These are phyloP conservation scores for Pseudomonodictys pantanalensis DNA, from an alignment of 495 filamentous ascomycete species.

Conservation along the genomic window DNA sequence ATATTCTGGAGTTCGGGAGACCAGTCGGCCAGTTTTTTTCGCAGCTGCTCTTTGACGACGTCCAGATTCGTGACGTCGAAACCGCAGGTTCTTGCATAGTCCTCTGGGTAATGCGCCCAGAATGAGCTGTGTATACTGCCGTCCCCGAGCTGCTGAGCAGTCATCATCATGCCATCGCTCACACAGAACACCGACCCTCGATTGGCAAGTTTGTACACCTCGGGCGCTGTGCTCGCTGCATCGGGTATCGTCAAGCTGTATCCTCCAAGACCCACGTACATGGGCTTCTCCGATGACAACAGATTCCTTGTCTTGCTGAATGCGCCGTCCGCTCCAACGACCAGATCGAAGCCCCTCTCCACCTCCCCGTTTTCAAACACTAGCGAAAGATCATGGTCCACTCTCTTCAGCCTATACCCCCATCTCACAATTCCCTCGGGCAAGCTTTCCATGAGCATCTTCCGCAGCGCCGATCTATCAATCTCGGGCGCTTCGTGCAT, in stretches of 20 bases:
- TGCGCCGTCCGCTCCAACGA: conserved; percentile 62
- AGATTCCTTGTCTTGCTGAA: conserved; percentile 53
- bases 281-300: conserved; percentile 49
- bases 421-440: conserved; percentile 15
- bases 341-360: conserved; percentile 48
- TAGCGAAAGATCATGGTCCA: conserved; percentile 26
- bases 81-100: conserved; percentile 43
- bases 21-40: conserved; percentile 31
- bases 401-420: conserved; percentile 15
- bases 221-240: conserved; percentile 36
- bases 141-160: conserved; percentile 49
- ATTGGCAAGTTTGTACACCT: conserved; percentile 45
- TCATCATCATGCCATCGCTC: conserved; percentile 43
- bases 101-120: conserved; percentile 34
- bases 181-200: conserved; percentile 47
- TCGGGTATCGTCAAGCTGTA: conserved; percentile 28
- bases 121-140: conserved; percentile 45
- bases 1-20: conserved; percentile 18
- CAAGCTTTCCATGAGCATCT: conserved; percentile 20
- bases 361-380: conserved; percentile 31
- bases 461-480: conserved; percentile 26
- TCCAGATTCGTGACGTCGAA: conserved; percentile 26
- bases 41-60: conserved; percentile 4
- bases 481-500: conserved; percentile 25
- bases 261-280: conserved; percentile 49